Evolutionary conservation across 2,329 filamentous ascomycete species (phyloP), one percentile per base, ranked within the genome.

Genomic region (Beauveria sp.): DNA sequence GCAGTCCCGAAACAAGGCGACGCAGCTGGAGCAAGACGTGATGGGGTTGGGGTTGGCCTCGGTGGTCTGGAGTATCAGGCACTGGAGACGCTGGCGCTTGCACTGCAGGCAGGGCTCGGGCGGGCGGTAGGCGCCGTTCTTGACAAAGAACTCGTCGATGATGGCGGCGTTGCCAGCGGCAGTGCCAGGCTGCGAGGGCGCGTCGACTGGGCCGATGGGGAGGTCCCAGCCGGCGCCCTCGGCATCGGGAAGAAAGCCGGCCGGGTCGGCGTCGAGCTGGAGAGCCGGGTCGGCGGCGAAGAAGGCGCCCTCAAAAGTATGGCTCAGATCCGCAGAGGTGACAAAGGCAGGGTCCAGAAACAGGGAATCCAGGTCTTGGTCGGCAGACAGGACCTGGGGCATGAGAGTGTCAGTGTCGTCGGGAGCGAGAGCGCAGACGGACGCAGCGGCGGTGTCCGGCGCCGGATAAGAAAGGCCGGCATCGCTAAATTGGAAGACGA

Each of bases 1-100:
- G 66, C 80, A 82, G 62, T 80, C 77, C 1, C 79, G 72, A 61
- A 79, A 81, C 2, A 82, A 69, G 0, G 79, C 79, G 5, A 79
- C 80, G 61, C 80, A 82, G 63, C 77, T 81, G 3, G 79, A 80
- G 65, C 80, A 82, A 0, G 79, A 74, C 6, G 70, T 71, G 55
- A 77, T 70, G 2, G 79, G 79, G 60, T 81, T 82, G 0, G 79
- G 80, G 61, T 82, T 82, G 26, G 73, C 78, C 0, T 71, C 46
- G 0, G 76, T 76, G 0, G 78, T 80, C 38, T 79, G 75, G 10
- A 82, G 69, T 24, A 80, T 77, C 12, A 81, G 69, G 60, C 80
- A 81, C 60, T 81, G 78, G 9, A 82, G 68, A 2, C 77, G 75
- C 46, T 76, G 72, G 3, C 70, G 72, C 51, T 71, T 72, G 65